Percentiles rank a stretch among this genome's conserved stretches.
Evolutionary conservation across 1,284 basidiomycete species (phyloP).

Genomic region (Cutaneotrichosporon sp.): DNA sequence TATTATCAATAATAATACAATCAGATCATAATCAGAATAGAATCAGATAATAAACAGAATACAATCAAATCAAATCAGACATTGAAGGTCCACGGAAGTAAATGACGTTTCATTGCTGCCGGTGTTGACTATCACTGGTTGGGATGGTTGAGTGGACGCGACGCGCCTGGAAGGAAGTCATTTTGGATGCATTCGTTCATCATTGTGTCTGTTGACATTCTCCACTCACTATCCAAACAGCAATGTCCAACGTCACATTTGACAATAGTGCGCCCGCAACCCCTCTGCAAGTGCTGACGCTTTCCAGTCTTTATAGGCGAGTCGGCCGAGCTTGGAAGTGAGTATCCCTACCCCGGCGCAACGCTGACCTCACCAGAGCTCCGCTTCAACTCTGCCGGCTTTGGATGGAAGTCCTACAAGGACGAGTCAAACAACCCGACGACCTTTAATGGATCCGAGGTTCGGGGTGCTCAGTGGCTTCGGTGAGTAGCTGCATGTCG

Average conservation of each 20-base stretch:
- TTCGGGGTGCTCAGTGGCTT: conserved; percentile 85
- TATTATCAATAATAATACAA: no score
- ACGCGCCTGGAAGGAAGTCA: no score
- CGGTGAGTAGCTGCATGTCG: conserved; percentile 43
- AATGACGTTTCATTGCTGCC: no score
- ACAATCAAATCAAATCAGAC: no score
- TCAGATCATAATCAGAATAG: no score
- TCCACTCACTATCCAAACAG: not conserved
- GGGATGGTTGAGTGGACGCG: no score
- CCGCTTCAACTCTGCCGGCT: conserved; percentile 76
- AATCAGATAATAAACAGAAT: no score
- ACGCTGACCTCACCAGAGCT: conserved; percentile 60
- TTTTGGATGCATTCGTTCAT: no score
- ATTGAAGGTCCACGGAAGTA: no score
- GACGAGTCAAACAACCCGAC: conserved; percentile 54
- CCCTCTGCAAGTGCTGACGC: no score
- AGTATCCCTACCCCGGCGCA: conserved; percentile 39
- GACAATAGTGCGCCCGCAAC: conserved; percentile 30
- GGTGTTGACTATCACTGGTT: no score
- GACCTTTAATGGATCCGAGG: conserved; percentile 65
- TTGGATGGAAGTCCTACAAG: conserved; percentile 74
- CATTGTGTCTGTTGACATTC: not conserved
- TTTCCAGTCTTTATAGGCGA: conserved; percentile 64
- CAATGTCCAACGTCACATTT: conserved; percentile 43
- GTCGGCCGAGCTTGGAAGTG: conserved; percentile 71